phyloP scores from a whole-genome alignment of 441 rosid genomes.

The Gossypium aridum region DNA sequence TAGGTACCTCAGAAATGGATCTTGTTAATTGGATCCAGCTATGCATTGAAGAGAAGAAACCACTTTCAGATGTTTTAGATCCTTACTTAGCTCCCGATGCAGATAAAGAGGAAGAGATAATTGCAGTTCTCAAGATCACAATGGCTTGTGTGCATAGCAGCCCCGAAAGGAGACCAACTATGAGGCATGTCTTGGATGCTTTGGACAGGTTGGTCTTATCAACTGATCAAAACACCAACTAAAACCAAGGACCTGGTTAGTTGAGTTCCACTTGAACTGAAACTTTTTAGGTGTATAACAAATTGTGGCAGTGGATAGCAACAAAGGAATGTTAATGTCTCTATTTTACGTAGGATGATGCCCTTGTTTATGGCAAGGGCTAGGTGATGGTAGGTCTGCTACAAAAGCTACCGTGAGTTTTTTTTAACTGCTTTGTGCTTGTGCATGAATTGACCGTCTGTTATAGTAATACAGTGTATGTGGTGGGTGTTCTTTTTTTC shows the following conservation, averaged over 20 bases:
- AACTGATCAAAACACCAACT: conserved; percentile 27
- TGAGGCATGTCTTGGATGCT: conserved; percentile 69
- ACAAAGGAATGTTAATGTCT: not conserved
- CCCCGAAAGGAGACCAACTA: conserved; percentile 84
- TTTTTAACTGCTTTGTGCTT: not conserved
- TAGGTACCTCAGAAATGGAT: conserved; percentile 64
- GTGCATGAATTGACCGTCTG: conserved; percentile 8
- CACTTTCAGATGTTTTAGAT: conserved; percentile 77
- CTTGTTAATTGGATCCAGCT: conserved; percentile 76
- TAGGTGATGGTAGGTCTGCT: conserved; percentile 7
- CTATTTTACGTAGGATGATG: conserved; percentile 17
- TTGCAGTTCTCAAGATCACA: conserved; percentile 71
- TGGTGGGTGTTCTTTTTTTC: conserved; percentile 13
- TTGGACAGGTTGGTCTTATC: conserved; percentile 45
- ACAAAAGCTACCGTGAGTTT: conserved; percentile 13
- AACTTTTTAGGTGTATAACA: not conserved
- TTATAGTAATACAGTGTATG: conserved; percentile 3
- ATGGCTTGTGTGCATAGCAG: conserved; percentile 71
- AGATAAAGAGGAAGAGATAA: conserved; percentile 80
- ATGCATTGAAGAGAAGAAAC: conserved; percentile 91
- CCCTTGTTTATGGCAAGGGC: not conserved
- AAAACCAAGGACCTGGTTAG: not conserved
- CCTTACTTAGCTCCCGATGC: conserved; percentile 64
- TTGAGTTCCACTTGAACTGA: not conserved
- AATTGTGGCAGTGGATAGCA: not conserved